These are phyloP conservation scores for Williopsis jadinii DNA, from an alignment of 1,139 yeast genomes.

Conservation along the genomic window DNA sequence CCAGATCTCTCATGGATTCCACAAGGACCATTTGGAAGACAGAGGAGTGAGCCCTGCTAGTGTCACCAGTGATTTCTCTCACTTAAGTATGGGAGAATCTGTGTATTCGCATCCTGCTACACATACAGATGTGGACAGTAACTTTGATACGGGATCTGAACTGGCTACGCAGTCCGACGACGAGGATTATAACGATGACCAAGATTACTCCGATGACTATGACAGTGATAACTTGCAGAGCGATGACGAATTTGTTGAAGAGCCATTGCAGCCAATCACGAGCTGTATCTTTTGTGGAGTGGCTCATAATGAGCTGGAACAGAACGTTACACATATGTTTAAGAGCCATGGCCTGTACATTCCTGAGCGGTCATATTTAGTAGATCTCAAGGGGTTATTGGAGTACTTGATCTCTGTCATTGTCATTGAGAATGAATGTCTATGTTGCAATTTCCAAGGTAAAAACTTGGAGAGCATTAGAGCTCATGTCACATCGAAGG, in stretches of 20 bases:
- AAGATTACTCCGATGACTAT: conserved; percentile 17
- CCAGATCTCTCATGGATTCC: background rate
- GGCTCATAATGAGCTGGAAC: conserved; percentile 40
- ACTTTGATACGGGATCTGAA: conserved; percentile 43
- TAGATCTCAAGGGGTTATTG: conserved; percentile 65
- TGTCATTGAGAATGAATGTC: conserved; percentile 79
- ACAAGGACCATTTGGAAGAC: background rate
- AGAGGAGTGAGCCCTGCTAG: conserved; percentile 45
- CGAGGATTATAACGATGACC: conserved; percentile 13
- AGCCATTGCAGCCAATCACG: conserved; percentile 25
- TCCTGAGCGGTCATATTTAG: conserved; percentile 71
- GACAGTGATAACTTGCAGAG: conserved; percentile 27
- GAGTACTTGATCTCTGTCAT: conserved; percentile 74
- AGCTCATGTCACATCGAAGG: conserved; percentile 80
- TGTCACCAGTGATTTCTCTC: conserved; percentile 50
- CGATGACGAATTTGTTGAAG: conserved; percentile 24
- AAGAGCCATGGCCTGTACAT: conserved; percentile 74
- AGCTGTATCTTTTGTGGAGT: conserved; percentile 40
- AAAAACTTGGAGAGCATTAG: conserved; percentile 77
- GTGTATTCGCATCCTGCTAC: conserved; percentile 28
- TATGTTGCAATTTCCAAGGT: conserved; percentile 81
- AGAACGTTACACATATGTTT: conserved; percentile 71
- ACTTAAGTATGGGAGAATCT: conserved; percentile 61
- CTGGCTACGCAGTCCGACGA: conserved; percentile 35
- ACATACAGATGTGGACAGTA: conserved; percentile 34